Evolutionary conservation across 2,329 filamentous ascomycete genomes (phyloP), one percentile per base, ranked within the genome.

Genomic region (Cadophora sp.): DNA sequence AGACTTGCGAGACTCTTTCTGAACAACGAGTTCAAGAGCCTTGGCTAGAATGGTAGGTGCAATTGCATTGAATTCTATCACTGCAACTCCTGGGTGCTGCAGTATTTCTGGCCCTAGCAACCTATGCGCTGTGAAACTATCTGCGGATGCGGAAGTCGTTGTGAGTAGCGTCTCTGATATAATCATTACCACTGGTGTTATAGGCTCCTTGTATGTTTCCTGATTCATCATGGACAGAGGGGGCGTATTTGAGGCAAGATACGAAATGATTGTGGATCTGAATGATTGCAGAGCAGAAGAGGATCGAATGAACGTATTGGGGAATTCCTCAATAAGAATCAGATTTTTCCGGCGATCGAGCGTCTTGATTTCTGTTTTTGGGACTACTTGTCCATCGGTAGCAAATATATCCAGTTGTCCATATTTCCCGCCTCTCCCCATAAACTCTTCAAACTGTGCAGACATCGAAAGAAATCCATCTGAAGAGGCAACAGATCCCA

Each of bases 51-150:
- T 87, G 0, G 95, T 96, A 0, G 93, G 90, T 0, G 96, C 96
- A 69, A 99, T 91, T 14, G 92, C 87, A 75, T 99, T 99, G 81
- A 98, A 99, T 72, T 97, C 94, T 71, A 99, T 93, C 5, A 92
- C 84, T 9, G 87, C 89, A 1, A 93, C 89, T 16, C 90, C 90
- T 0, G 92, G 90, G 79, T 98, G 94, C 51, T 91, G 89, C 16
- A 93, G 84, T 53, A 99, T 92, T 71, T 96, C 92, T 0, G 94
- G 91, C 0, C 97, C 96, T 3, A 99, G 87, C 22, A 99, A 82
- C 27, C 94, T 89, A 81, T 98, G 93, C 0, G 93, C 93, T 0
- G 96, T 99, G 75, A 98, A 94, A 79, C 92, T 97, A 76, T 98
- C 94, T 14, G 93, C 89, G 11, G 92, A 89, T 1, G 94, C 91